Percentiles rank a stretch among this genome's conserved stretches.
phyloP scores from a whole-genome alignment of 2,329 filamentous ascomycete species.

The Beauveria brongniartii region DNA sequence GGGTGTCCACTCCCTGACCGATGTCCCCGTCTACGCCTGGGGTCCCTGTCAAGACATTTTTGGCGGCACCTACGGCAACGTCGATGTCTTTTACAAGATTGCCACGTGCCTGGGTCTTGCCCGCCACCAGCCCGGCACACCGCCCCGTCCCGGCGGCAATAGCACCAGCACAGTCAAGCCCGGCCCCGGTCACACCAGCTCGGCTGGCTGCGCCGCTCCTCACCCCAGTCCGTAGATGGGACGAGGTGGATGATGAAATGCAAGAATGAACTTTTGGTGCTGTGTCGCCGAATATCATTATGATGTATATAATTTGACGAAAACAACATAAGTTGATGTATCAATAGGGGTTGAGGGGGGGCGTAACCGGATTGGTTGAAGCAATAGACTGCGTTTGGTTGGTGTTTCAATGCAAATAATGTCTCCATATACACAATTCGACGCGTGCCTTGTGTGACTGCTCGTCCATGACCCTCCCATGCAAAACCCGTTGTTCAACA shows the following conservation, averaged over 20 bases:
- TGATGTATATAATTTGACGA: neutral
- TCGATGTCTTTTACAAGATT: slow-evolving; percentile 70
- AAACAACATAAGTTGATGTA: neutral
- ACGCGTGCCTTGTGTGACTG: neutral
- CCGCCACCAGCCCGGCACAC: slow-evolving; percentile 16
- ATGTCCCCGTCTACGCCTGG: slow-evolving; percentile 69
- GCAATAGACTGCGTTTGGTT: neutral
- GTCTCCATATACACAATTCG: neutral
- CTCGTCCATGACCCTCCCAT: neutral
- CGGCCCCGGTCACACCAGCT: neutral
- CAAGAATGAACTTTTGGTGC: neutral
- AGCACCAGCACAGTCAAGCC: neutral
- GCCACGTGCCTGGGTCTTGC: slow-evolving; percentile 56
- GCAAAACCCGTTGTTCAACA: too few relatives aligned
- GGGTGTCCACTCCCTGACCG: slow-evolving; percentile 70
- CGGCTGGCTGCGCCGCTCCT: neutral
- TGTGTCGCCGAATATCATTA: neutral
- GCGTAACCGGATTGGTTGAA: neutral
- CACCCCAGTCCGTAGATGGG: neutral
- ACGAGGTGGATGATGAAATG: neutral
- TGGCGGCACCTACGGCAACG: slow-evolving; percentile 60
- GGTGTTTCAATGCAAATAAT: neutral
- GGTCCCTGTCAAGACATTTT: slow-evolving; percentile 75
- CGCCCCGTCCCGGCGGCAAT: slow-evolving; percentile 1
- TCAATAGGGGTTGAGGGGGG: neutral